Conservation (phyloP, 495 filamentous ascomycete species). For the Polyplosphaeria fusca region DNA sequence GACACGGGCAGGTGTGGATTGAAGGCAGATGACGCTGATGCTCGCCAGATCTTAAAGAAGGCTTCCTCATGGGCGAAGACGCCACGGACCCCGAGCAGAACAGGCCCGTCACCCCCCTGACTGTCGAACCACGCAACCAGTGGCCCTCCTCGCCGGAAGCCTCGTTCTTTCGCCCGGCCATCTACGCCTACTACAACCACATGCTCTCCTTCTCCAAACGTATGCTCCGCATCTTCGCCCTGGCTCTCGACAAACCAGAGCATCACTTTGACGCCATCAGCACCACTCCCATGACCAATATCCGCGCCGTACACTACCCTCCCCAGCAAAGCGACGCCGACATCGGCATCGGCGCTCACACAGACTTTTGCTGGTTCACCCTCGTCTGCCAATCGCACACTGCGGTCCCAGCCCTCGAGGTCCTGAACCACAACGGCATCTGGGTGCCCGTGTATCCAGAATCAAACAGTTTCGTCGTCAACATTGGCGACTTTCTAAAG, state of each 20-base stretch:
- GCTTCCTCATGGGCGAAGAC: constrained; percentile 29
- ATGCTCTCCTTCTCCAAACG: constrained; percentile 10
- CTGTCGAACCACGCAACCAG: constrained; percentile 15
- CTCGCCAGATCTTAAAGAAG: constrained; percentile 25
- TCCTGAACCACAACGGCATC: constrained; percentile 49
- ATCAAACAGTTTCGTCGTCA: constrained; percentile 39
- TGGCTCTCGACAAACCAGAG: constrained; percentile 18
- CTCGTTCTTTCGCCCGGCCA: constrained; percentile 16
- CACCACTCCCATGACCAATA: constrained; percentile 14
- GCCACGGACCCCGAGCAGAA: constrained; percentile 20
- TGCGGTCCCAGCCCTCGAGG: constrained; percentile 43
- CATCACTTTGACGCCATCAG: constrained; percentile 15
- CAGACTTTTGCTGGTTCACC: constrained; percentile 31
- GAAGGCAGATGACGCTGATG: too few relatives aligned
- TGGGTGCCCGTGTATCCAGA: constrained; percentile 47
- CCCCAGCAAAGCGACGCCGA: constrained; percentile 10
- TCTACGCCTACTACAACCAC: constrained; percentile 21
- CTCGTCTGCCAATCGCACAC: constrained; percentile 40
- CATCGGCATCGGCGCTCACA: constrained; percentile 26
- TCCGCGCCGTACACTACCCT: constrained; percentile 25
- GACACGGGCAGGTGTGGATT: too few relatives aligned
- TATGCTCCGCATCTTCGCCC: constrained; percentile 22
- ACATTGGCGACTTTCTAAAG: constrained; percentile 21
- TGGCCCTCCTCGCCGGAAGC: constrained; percentile 13
- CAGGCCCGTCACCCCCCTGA: constrained; percentile 1